These are phyloP conservation scores for Aspergillus conjunctus DNA, from an alignment of 495 filamentous ascomycete genomes.

Conservation along the genomic window DNA sequence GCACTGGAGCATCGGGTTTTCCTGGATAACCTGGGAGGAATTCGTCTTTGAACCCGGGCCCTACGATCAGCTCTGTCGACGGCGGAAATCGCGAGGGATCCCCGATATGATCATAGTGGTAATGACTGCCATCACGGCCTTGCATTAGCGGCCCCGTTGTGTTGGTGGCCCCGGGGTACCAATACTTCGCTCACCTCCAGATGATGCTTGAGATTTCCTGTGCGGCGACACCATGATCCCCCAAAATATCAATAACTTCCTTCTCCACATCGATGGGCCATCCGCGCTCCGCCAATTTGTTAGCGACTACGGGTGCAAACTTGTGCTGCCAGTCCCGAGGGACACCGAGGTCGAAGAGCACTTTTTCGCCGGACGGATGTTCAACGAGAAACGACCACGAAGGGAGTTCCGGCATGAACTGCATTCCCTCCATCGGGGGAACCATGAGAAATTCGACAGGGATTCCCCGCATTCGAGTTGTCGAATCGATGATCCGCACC, in stretches of 20 bases:
- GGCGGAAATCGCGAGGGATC: conserved; percentile 53
- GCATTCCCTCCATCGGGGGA: conserved; percentile 46
- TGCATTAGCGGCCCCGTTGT: neutral
- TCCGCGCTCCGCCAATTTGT: conserved; percentile 24
- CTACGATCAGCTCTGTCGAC: conserved; percentile 54
- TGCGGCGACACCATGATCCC: conserved; percentile 46
- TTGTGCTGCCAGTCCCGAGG: conserved; percentile 55
- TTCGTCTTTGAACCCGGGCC: conserved; percentile 53
- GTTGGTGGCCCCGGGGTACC: neutral
- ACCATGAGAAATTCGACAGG: conserved; percentile 38
- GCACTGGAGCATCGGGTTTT: conserved; percentile 37
- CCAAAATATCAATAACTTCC: conserved; percentile 52
- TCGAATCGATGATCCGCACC: conserved; percentile 59
- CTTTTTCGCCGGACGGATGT: conserved; percentile 45
- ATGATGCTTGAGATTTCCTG: conserved; percentile 56
- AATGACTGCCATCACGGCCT: conserved; percentile 55
- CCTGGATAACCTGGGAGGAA: conserved; percentile 55
- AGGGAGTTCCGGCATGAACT: conserved; percentile 39
- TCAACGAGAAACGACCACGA: conserved; percentile 58
- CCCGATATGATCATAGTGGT: conserved; percentile 64
- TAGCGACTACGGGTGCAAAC: conserved; percentile 37
- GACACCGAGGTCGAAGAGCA: conserved; percentile 63
- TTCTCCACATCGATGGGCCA: conserved; percentile 44
- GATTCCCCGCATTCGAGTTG: conserved; percentile 34
- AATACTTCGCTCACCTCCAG: conserved; percentile 30